Conservation (phyloP, 1,284 basidiomycete species). For the Xerocomus cyaneibrunnescens region DNA sequence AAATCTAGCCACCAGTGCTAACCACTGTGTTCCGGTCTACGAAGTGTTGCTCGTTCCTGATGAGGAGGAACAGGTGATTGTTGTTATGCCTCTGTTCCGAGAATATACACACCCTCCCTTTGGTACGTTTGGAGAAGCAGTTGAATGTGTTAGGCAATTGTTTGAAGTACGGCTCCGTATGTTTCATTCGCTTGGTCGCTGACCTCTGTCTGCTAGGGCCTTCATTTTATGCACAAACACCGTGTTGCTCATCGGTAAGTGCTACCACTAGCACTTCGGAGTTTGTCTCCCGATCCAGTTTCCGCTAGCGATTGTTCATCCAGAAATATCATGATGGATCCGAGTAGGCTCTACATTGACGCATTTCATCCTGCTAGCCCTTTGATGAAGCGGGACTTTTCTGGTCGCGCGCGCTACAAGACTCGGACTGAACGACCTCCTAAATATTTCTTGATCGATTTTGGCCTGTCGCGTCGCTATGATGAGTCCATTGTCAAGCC, state of each 20-base stretch:
- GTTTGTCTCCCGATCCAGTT: background rate
- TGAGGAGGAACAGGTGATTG: slow-evolving; percentile 15
- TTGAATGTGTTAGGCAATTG: slow-evolving; percentile 37
- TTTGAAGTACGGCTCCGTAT: slow-evolving; percentile 34
- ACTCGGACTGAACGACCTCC: slow-evolving; percentile 34
- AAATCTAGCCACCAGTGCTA: background rate
- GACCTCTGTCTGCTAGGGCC: slow-evolving; percentile 15
- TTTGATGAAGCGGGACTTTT: slow-evolving; percentile 20
- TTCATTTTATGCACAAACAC: slow-evolving; percentile 9
- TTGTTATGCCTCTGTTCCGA: slow-evolving; percentile 36
- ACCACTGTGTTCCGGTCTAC: background rate
- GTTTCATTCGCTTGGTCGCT: accelerated
- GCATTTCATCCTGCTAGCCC: slow-evolving; percentile 26
- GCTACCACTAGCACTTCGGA: accelerated
- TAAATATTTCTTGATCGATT: slow-evolving; percentile 42
- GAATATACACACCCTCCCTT: slow-evolving; percentile 26
- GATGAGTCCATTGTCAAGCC: slow-evolving; percentile 16
- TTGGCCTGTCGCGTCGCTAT: slow-evolving; percentile 37
- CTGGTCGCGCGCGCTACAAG: slow-evolving; percentile 17
- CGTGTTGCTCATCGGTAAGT: slow-evolving; percentile 23
- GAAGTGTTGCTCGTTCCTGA: slow-evolving; percentile 20
- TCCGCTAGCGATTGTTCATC: slow-evolving; percentile 15
- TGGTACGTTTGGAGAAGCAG: slow-evolving; percentile 34
- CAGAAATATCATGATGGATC: slow-evolving; percentile 41
- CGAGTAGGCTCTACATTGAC: slow-evolving; percentile 27